Evolutionary conservation across 257 asterid genomes (phyloP).

Genomic region (Solanum tarapatanum): DNA sequence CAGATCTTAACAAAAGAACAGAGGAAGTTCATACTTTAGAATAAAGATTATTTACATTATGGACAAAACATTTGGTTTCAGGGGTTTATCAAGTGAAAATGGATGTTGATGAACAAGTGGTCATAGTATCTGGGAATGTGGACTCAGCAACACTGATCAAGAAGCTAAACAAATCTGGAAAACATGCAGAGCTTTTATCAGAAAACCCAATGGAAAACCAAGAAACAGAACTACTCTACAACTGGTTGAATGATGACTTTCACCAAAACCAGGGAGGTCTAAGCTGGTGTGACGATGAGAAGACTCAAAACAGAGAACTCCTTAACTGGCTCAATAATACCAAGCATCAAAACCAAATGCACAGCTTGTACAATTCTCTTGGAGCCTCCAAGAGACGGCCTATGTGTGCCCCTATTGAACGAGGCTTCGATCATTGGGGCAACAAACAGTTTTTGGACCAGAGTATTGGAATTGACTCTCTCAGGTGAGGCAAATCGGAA

Average conservation of each 20-base stretch:
- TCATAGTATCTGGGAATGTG: conserved; percentile 21
- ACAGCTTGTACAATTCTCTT: conserved; percentile 1
- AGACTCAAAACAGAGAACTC: background rate
- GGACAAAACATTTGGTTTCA: background rate
- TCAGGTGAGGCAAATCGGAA: background rate
- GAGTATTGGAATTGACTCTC: background rate
- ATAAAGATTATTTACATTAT: background rate
- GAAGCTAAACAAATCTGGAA: conserved; percentile 26
- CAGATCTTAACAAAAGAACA: background rate
- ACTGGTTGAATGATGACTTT: conserved; percentile 4
- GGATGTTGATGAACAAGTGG: conserved; percentile 22
- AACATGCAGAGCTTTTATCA: conserved; percentile 50
- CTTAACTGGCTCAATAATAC: conserved; percentile 6
- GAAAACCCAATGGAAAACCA: background rate
- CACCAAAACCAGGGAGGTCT: conserved; percentile 5
- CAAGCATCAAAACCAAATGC: conserved; percentile 8
- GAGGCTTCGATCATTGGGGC: conserved; percentile 8
- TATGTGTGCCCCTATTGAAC: background rate
- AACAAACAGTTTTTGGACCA: conserved; percentile 7
- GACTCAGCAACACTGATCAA: conserved; percentile 24
- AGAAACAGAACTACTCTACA: background rate
- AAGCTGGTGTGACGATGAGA: background rate
- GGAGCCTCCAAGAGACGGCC: conserved; percentile 2
- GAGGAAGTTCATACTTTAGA: background rate
- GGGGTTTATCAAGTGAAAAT: conserved; percentile 52